phyloP scores from a whole-genome alignment of 768 basidiomycete species.

The Boletus sp. region DNA sequence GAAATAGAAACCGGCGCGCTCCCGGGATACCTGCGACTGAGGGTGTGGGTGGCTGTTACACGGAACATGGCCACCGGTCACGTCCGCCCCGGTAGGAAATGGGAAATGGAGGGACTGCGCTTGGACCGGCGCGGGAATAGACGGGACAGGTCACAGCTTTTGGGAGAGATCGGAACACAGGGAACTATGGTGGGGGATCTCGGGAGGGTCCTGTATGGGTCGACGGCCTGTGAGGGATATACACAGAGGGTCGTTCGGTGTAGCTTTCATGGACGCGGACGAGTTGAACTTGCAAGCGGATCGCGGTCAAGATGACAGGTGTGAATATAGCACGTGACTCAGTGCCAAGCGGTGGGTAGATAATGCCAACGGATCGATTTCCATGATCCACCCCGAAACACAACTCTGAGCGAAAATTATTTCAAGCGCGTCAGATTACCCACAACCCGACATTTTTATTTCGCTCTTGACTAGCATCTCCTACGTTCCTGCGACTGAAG shows the following conservation, averaged over 20 bases:
- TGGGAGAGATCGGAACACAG: background rate
- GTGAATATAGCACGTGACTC: slow-evolving; percentile 11
- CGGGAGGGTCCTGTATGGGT: background rate
- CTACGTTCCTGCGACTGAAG: slow-evolving; percentile 6
- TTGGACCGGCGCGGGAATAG: slow-evolving; percentile 3
- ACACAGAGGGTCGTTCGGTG: background rate
- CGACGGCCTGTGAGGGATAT: background rate
- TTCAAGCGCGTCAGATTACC: background rate
- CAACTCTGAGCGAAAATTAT: background rate
- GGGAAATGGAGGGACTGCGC: background rate
- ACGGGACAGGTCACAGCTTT: slow-evolving; percentile 7
- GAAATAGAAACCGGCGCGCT: background rate
- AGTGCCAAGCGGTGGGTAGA: background rate
- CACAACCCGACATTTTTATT: background rate
- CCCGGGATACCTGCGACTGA: background rate
- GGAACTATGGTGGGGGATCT: background rate
- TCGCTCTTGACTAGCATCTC: slow-evolving; percentile 6
- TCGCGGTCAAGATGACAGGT: background rate
- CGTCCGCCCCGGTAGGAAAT: background rate
- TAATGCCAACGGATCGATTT: slow-evolving; percentile 2
- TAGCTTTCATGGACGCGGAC: background rate
- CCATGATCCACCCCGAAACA: background rate
- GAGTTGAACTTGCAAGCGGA: background rate
- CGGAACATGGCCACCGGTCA: background rate
- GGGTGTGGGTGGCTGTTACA: background rate